Evolutionary conservation across 768 basidiomycete genomes (phyloP).

Genomic region (Sarcomyxa edulis): DNA sequence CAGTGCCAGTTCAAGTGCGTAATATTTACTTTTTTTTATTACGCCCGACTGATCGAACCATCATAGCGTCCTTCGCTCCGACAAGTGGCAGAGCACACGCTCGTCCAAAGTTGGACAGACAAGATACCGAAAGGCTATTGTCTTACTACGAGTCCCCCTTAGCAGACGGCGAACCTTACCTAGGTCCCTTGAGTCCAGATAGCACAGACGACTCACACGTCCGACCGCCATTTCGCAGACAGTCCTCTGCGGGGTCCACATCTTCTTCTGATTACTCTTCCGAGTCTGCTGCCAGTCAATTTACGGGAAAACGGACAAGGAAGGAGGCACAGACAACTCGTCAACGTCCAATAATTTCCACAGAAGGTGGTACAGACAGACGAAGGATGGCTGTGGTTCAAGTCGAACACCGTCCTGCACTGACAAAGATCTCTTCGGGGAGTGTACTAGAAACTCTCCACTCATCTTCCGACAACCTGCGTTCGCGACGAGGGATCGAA

Average conservation of each 20-base stretch:
- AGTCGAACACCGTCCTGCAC: constrained; percentile 15
- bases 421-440: constrained; percentile 20
- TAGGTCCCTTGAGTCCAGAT: constrained; percentile 16
- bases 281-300: constrained; percentile 24
- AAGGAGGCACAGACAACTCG: constrained; percentile 23
- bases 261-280: constrained; percentile 51
- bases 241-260: constrained; percentile 24
- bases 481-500: constrained; percentile 34
- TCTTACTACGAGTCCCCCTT: constrained; percentile 55
- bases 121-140: constrained; percentile 33
- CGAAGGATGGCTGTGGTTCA: constrained; percentile 65
- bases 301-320: background rate
- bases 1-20: too few species aligned
- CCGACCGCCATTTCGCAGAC: constrained; percentile 15
- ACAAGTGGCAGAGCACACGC: background rate
- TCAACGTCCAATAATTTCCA: constrained; percentile 46
- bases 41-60: too few species aligned
- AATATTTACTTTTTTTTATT: too few species aligned
- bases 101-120: background rate
- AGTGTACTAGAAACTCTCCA: constrained; percentile 11
- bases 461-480: constrained; percentile 24
- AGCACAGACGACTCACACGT: constrained; percentile 15
- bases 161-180: constrained; percentile 31
- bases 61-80: too few species aligned
- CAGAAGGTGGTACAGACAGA: constrained; percentile 59